Evolutionary conservation across 257 asterid genomes (phyloP), one percentile per base, ranked within the genome.

Genomic region (Cinchona pubescens): DNA sequence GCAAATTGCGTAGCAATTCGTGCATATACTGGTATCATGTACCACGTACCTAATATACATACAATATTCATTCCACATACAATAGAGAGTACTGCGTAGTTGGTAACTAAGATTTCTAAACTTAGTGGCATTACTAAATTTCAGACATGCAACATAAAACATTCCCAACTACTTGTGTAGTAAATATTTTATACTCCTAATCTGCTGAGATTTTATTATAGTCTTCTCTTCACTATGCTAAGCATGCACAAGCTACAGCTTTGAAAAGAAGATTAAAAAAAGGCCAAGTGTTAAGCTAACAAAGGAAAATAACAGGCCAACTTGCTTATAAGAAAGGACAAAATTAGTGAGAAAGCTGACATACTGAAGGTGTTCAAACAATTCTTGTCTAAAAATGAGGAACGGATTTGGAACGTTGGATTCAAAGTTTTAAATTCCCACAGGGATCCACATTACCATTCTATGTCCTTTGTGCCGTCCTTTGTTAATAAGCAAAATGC

Each of bases 391-490:
- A 16, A 19, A 63, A 16, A 77, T 30, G 73, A 77, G 60, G 81
- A 90, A 72, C 86, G 83, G 71, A 51, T 84, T 72, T 67, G 85
- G 81, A 82, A 84, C 86, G 90, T 86, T 82, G 75, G 63, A 64
- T 70, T 66, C 15, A 7, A 10, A 80, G 18, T 75, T 75, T 71
- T 40, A 63, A 82, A 81, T 30, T 35, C 64, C 21, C 23, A 75
- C 60, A 38, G 45, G 73, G 71, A 70, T 48, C 1, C n/a, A 12
- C 56, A 71, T 76, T 78, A 76, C 83, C 71, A 71, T 49, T 71
- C 75, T 45, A 66, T 81, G 95, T 89, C 93, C 60, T 85, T 86
- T 85, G 29, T 79, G 64, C 70, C 80, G 90, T 80, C 80, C 69
- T 67, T 74, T 79, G 74, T 49, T 73, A 34, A 74, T 76, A 69